Evolutionary conservation across 139 green algal species (phyloP).

Genomic region (Astrephomene gubernaculifera): DNA sequence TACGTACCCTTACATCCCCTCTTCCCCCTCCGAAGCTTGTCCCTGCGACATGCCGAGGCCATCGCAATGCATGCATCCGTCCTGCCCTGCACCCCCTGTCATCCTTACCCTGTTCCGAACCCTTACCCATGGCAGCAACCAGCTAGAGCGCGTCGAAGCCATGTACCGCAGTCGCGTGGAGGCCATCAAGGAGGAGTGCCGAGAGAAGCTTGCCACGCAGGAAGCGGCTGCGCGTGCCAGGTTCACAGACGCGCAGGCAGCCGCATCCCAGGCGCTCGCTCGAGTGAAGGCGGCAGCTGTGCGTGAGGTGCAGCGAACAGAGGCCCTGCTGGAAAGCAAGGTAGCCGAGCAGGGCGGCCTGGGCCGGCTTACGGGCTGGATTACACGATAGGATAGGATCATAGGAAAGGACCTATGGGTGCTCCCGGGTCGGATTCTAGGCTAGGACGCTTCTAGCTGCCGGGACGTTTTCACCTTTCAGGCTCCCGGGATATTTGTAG

Average conservation of each 20-base stretch:
- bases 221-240: not conserved
- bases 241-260: constrained; percentile 9
- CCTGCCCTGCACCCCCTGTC: not conserved
- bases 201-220: constrained; percentile 17
- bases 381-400: no score
- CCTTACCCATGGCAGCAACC: not conserved
- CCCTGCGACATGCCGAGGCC: not conserved
- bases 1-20: not conserved
- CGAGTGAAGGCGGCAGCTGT: not conserved
- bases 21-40: not conserved
- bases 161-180: constrained; percentile 19
- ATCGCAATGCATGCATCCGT: not conserved
- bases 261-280: not conserved
- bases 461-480: no score
- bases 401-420: no score
- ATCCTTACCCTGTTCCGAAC: not conserved
- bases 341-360: no score
- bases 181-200: constrained; percentile 6
- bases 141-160: constrained; percentile 23
- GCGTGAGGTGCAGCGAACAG: constrained; percentile 31
- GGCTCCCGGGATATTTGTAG: no score
- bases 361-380: no score
- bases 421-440: no score
- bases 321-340: constrained; percentile 22
- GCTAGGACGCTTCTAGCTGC: no score